These are phyloP conservation scores for Ilyonectria destructans DNA, from an alignment of 2,329 filamentous ascomycete genomes.

Conservation along the genomic window DNA sequence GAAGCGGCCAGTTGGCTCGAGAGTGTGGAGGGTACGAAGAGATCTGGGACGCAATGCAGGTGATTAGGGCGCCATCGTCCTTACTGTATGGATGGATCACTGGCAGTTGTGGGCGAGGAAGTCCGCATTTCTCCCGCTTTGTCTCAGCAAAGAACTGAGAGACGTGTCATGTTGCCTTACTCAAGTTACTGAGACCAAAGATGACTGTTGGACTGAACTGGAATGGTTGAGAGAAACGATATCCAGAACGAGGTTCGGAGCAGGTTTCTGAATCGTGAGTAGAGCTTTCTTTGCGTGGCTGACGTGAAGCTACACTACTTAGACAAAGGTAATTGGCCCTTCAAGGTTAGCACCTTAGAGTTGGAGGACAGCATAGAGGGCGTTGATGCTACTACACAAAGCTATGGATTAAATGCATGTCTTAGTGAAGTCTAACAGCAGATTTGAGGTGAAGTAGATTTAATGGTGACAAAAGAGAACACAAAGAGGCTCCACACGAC, in stretches of 20 bases:
- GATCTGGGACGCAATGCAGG: constrained; percentile 67
- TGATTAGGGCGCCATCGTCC: constrained; percentile 38
- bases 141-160: constrained; percentile 4
- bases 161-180: constrained; percentile 37
- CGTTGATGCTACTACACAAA: neutral
- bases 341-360: neutral
- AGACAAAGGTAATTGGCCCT: neutral
- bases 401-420: neutral
- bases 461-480: neutral
- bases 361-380: neutral
- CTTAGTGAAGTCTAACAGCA: neutral
- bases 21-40: constrained; percentile 76
- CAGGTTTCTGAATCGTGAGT: neutral
- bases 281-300: neutral
- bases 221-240: neutral
- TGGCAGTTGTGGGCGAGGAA: constrained; percentile 14
- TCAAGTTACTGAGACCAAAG: constrained; percentile 23
- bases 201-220: constrained; percentile 23
- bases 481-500: constrained; percentile 3
- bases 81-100: constrained; percentile 15
- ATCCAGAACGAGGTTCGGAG: no score
- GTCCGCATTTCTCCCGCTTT: constrained; percentile 4
- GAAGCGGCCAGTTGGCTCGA: constrained; percentile 71
- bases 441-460: neutral
- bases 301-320: neutral